Evolutionary conservation across 306 rosid genomes (phyloP), one percentile per base, ranked within the genome.

Genomic region (Vigna trinervia): DNA sequence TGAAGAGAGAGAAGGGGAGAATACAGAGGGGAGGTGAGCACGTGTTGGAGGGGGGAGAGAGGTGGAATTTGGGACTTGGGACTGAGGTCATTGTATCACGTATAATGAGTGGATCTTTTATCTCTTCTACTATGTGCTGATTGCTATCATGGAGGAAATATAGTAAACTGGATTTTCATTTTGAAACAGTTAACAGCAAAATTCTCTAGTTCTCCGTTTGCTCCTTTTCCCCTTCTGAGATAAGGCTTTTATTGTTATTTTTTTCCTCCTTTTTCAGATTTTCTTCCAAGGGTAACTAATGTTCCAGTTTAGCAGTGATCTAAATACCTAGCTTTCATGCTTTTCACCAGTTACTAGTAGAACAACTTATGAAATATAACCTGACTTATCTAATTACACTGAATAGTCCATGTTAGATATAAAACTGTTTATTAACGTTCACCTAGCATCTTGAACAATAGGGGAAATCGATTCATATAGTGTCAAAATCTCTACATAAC

Each of bases 241-340:
- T n/a, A 17, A 6, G 53, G 19, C 7, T 51, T 17, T 51, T 51
- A 20, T 51, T 17, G 9, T 23, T 51, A 12, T 52, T 59, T 58
- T 69, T 72, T 53, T 84, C 41, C 26, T 53, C 54, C 53, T 64
- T 28, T 63, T 23, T 45, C 41, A 43, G 11, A 22, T 71, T 59
- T 28, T 63, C 72, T 51, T 63, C 30, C 50, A 48, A 12, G 65
- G 46, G 62, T 60, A 68, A 63, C 60, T 71, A 12, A 38, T 30
- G 32, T 39, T 71, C 26, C 23, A 60, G 57, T 52, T 20, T 63
- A 20, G 19, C 26, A n/a, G 39, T 39, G 34, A 75, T 59, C 50
- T 68, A 9, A 23, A 38, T 68, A 46, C 22, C 59, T 61, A 51
- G 41, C 50, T 39, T 47, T 34, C 23, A 39, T 45, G 54, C 12